Evolutionary conservation across 768 basidiomycete species (phyloP), one percentile per base, ranked within the genome.

Genomic region (Dacryopinax primogenitus): DNA sequence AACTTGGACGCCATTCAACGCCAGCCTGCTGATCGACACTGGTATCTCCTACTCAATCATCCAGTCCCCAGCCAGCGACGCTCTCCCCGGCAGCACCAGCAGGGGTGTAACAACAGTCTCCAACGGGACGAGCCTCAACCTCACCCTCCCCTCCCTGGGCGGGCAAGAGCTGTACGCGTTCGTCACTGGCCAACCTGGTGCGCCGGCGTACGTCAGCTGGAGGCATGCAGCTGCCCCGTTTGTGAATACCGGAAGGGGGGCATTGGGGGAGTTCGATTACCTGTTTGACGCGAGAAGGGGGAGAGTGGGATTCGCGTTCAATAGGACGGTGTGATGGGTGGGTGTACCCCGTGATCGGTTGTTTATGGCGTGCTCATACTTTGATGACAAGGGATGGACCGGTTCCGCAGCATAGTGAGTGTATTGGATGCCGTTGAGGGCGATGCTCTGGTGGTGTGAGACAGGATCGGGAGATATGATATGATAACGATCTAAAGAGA

Each of bases 21-120:
- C 64, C 44, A 32, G 26, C 23, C 64, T 65, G 26, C 64, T 65
- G 12, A n/a, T 65, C 30, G 64, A 65, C 64, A 65, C 64, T 12
- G 64, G 64, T 11, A 16, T 65, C 7, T 12, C 23, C 21, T 65
- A 51, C 21, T 47, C 41, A 7, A 65, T 65, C 44, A 47, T 65
- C 3, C 64, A 65, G 36, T 44, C 64, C 13, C 64, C 64, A 9
- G n/a, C 32, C 4, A 34, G 33, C 7, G 64, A 45, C 64, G 18
- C 16, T 15, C 63, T 41, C 9, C 63, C 37, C 18, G 28, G 63
- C 16, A 4, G 16, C 28, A 30, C 36, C 12, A 32, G 2, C 44
- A 30, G 30, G 9, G 36, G 37, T 39, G 18, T 12, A 6, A 51
- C 47, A 2, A 16, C n/a, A 33, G 64, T 65, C 16, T 7, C n/a